Conservation (phyloP, 176 grass and related monocot species). For the Avena atlantica region DNA sequence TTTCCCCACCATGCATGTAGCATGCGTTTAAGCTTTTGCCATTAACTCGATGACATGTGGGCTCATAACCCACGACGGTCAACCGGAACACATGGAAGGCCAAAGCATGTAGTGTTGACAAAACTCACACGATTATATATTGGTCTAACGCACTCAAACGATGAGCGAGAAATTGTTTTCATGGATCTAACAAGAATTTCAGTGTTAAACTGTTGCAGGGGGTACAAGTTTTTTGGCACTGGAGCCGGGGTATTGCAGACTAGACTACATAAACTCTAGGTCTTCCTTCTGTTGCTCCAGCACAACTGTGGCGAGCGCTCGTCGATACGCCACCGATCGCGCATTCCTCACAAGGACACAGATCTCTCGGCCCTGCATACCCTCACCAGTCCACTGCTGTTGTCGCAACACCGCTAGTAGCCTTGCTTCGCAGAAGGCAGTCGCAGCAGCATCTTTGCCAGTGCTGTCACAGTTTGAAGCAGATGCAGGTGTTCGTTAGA, state of each 20-base stretch:
- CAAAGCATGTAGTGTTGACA: neutral
- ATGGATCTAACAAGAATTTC: neutral
- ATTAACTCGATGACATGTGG: neutral
- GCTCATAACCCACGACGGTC: neutral
- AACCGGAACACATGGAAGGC: neutral
- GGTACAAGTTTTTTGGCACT: neutral
- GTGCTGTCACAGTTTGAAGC: constrained; percentile 40
- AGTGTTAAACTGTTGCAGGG: neutral
- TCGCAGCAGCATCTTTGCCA: constrained; percentile 55
- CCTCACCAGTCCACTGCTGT: constrained; percentile 57
- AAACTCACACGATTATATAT: neutral
- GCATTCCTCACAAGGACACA: constrained; percentile 74
- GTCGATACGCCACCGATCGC: constrained; percentile 65
- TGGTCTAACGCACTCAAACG: neutral
- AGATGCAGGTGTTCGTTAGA: neutral
- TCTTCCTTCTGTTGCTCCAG: constrained; percentile 71
- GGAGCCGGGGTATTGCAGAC: neutral
- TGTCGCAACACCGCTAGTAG: constrained; percentile 62
- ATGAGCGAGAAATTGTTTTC: neutral
- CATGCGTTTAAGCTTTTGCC: neutral
- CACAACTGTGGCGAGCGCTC: constrained; percentile 63
- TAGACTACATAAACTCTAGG: constrained; percentile 62
- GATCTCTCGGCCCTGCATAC: constrained; percentile 50
- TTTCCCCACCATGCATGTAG: neutral
- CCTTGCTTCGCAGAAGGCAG: constrained; percentile 70